Conservation (phyloP, 345 rosid genomes). For the Eucalyptus polybractea region DNA sequence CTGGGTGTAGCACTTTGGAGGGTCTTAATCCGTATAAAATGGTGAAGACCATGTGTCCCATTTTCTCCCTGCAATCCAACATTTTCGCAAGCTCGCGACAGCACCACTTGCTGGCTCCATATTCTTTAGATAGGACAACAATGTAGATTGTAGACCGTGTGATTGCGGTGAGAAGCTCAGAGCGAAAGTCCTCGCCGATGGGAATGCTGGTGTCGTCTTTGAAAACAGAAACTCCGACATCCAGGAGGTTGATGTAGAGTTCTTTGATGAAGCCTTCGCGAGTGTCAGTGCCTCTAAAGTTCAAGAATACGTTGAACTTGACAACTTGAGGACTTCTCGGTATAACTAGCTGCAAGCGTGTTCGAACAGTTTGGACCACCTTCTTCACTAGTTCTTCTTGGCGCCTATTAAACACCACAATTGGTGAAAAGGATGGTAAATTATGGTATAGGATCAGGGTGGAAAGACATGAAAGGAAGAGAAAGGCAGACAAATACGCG, state of each 20-base stretch:
- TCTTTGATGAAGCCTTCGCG: accelerated
- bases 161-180: background rate
- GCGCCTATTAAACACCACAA: background rate
- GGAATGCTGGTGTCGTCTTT: background rate
- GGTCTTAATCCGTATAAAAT: accelerated
- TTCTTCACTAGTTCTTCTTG: background rate
- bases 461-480: background rate
- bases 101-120: background rate
- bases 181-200: background rate
- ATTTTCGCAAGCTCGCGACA: accelerated
- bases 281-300: background rate
- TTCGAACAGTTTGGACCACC: background rate
- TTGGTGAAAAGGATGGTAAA: background rate
- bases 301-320: background rate
- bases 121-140: background rate
- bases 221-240: background rate
- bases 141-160: background rate
- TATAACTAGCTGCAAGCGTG: background rate
- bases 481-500: no score
- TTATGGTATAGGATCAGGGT: background rate
- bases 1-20: accelerated
- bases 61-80: background rate
- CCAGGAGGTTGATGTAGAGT: background rate
- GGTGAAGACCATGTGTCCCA: background rate
- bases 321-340: accelerated